Evolutionary conservation across 306 rosid species (phyloP).

Genomic region (Lathyrus sativus): DNA sequence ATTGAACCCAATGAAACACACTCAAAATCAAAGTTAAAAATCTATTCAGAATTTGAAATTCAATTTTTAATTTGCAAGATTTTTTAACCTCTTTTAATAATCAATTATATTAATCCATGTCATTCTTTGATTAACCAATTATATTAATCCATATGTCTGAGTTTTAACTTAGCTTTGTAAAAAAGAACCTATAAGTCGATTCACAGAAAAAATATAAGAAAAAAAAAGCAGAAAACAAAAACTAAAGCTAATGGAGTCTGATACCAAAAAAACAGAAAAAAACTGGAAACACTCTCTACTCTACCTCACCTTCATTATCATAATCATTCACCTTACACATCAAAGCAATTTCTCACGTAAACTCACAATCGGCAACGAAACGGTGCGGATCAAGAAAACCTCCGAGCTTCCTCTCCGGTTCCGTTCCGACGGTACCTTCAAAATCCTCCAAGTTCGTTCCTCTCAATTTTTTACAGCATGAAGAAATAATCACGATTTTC

Average conservation of each 20-base stretch:
- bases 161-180: background rate
- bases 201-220: no score
- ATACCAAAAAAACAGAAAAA: background rate
- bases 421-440: slow-evolving; percentile 81
- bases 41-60: no score
- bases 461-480: background rate
- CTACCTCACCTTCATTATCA: slow-evolving; percentile 43
- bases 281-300: slow-evolving; percentile 50
- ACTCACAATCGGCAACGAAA: slow-evolving; percentile 44
- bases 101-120: no score
- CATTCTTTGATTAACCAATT: no score
- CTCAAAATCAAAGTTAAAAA: no score
- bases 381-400: slow-evolving; percentile 50
- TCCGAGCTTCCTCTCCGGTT: slow-evolving; percentile 83
- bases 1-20: no score
- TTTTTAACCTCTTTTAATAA: no score
- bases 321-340: slow-evolving; percentile 43
- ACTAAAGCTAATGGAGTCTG: background rate
- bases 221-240: no score
- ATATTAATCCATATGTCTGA: no score
- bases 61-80: no score
- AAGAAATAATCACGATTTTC: background rate
- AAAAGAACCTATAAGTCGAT: no score
- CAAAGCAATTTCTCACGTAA: slow-evolving; percentile 42
- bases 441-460: slow-evolving; percentile 67